Conservation (phyloP, 2,329 filamentous ascomycete genomes). For the Sclerotinia borealis region DNA sequence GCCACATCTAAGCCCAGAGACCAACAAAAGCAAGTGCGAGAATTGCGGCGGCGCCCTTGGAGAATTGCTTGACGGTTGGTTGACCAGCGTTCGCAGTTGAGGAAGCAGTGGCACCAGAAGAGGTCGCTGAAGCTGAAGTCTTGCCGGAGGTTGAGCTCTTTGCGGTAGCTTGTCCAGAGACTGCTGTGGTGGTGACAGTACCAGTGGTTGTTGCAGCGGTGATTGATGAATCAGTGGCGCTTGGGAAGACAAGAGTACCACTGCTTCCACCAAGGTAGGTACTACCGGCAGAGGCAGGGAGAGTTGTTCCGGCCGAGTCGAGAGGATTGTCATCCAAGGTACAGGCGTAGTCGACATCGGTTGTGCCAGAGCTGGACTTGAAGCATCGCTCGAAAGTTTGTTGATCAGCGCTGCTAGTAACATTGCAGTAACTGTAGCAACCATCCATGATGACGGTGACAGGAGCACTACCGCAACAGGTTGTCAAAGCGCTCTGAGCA, state of each 20-base stretch:
- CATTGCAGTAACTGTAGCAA: constrained; percentile 12
- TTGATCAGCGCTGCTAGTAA: constrained; percentile 10
- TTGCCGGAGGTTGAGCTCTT: neutral
- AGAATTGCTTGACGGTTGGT: constrained; percentile 4
- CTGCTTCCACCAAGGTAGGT: neutral
- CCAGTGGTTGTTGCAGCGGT: neutral
- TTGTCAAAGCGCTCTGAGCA: neutral
- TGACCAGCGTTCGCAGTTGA: neutral
- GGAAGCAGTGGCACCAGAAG: neutral
- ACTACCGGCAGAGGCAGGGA: neutral
- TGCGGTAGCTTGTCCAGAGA: neutral
- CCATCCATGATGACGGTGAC: neutral
- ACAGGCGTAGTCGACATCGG: neutral
- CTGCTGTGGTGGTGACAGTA: neutral
- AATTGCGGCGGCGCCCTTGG: constrained; percentile 8
- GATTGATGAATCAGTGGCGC: neutral
- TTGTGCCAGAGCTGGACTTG: neutral
- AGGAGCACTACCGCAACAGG: constrained; percentile 4
- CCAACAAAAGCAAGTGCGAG: constrained; percentile 10
- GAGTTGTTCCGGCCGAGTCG: neutral
- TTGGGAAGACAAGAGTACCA: constrained; percentile 5
- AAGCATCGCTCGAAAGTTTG: neutral
- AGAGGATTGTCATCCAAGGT: neutral
- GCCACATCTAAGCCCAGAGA: neutral
- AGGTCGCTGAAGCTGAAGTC: neutral